Conservation (phyloP, 768 basidiomycete genomes). For the Mycena filopes region DNA sequence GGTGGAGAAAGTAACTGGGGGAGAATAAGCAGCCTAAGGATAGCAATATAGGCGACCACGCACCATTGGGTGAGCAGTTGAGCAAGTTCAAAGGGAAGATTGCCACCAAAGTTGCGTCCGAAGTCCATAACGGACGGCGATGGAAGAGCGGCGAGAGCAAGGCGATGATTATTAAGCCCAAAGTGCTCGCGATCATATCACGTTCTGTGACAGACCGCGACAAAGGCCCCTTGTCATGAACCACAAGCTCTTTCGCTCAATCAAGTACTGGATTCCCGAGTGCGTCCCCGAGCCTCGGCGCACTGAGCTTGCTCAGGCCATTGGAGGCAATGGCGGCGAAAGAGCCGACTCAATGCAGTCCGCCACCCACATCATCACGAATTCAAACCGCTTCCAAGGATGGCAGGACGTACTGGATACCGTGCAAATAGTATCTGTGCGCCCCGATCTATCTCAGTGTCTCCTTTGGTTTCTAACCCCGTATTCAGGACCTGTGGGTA, state of each 20-base stretch:
- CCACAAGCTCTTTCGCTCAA: constrained; percentile 10
- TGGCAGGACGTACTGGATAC: constrained; percentile 55
- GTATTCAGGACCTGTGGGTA: constrained; percentile 70
- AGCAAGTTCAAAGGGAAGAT: constrained; percentile 66
- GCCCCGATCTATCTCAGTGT: constrained; percentile 1
- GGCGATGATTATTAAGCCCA: too few relatives aligned
- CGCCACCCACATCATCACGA: constrained; percentile 67
- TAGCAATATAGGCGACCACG: too few relatives aligned
- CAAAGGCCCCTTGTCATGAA: neutral
- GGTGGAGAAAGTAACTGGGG: constrained; percentile 73
- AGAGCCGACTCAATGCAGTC: constrained; percentile 45
- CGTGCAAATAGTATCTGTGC: constrained; percentile 33
- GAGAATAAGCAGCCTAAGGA: too few relatives aligned
- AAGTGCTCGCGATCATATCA: too few relatives aligned
- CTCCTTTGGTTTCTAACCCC: neutral
- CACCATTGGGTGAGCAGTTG: constrained; percentile 66
- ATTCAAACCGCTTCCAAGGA: constrained; percentile 66
- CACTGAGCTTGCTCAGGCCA: constrained; percentile 56
- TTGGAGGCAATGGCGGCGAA: constrained; percentile 64
- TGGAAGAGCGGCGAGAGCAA: too few relatives aligned
- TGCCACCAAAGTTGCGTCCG: constrained; percentile 20
- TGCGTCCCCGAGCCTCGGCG: constrained; percentile 56
- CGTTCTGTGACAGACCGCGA: neutral
- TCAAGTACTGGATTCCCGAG: constrained; percentile 51
- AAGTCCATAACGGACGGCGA: neutral